Evolutionary conservation across 2,329 filamentous ascomycete species (phyloP).

Genomic region (Claviceps quebecensis): DNA sequence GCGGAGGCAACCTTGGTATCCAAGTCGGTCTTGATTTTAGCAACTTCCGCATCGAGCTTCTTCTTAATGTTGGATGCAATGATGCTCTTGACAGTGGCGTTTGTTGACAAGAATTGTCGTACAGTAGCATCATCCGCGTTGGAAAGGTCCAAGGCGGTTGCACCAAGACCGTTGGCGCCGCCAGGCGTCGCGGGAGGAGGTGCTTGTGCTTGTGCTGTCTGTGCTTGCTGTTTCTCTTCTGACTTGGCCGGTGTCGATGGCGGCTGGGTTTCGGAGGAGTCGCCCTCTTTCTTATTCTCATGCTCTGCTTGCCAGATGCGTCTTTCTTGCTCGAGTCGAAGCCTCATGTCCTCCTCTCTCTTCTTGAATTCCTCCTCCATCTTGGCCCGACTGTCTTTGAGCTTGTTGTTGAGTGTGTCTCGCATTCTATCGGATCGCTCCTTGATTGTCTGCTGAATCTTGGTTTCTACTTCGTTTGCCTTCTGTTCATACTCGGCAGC

Average conservation of each 20-base stretch:
- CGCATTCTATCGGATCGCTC: slow-evolving; percentile 57
- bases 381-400: slow-evolving; percentile 48
- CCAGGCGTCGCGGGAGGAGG: slow-evolving; percentile 12
- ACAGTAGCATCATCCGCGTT: slow-evolving; percentile 41
- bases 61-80: slow-evolving; percentile 51
- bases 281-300: slow-evolving; percentile 11
- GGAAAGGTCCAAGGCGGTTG: slow-evolving; percentile 27
- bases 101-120: slow-evolving; percentile 41
- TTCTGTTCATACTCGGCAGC: slow-evolving; percentile 52
- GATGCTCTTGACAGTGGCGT: slow-evolving; percentile 43
- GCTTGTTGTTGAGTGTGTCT: slow-evolving; percentile 50
- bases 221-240: slow-evolving; percentile 19
- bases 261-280: slow-evolving; percentile 10
- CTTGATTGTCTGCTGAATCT: slow-evolving; percentile 46
- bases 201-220: slow-evolving; percentile 9
- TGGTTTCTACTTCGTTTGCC: slow-evolving; percentile 49
- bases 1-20: slow-evolving; percentile 40
- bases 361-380: slow-evolving; percentile 39
- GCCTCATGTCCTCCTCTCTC: slow-evolving; percentile 37
- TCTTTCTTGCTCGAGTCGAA: slow-evolving; percentile 48
- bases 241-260: slow-evolving; percentile 22
- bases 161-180: slow-evolving; percentile 21
- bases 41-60: slow-evolving; percentile 52
- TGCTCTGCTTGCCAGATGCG: slow-evolving; percentile 47
- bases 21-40: slow-evolving; percentile 42